Percentiles rank a stretch among this genome's conserved stretches.
Evolutionary conservation across 2,329 filamentous ascomycete genomes (phyloP).

Genomic region (Diaporthe vaccinii): DNA sequence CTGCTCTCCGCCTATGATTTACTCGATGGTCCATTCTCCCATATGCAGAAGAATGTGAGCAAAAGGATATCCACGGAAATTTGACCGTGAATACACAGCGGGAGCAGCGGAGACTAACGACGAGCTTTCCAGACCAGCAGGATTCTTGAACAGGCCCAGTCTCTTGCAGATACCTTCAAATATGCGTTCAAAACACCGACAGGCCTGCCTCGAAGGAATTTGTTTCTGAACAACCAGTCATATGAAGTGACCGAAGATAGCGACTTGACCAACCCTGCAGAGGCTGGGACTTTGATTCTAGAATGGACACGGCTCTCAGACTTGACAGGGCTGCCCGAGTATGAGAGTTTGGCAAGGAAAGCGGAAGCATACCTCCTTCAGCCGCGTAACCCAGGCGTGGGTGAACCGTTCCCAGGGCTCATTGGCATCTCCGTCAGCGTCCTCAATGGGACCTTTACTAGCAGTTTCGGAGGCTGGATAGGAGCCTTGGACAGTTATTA

Average conservation of each 20-base stretch:
- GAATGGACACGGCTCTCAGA: slow-evolving; percentile 32
- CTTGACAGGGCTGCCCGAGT: slow-evolving; percentile 19
- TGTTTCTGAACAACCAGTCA: slow-evolving; percentile 28
- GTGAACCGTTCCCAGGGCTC: slow-evolving; percentile 11
- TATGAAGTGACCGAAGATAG: slow-evolving; percentile 5
- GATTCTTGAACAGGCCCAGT: slow-evolving; percentile 23
- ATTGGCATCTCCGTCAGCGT: slow-evolving; percentile 8
- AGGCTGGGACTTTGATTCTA: slow-evolving; percentile 12
- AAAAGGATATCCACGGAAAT: fast-evolving
- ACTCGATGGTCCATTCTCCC: slow-evolving; percentile 15
- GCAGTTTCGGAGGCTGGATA: slow-evolving; percentile 27
- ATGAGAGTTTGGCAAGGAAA: slow-evolving; percentile 14
- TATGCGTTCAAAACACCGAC: slow-evolving; percentile 27
- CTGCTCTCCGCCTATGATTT: slow-evolving; percentile 15
- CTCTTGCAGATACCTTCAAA: slow-evolving; percentile 29
- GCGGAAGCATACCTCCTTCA: neutral
- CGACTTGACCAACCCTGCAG: slow-evolving; percentile 9
- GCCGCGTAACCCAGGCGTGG: slow-evolving; percentile 1
- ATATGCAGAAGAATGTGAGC: slow-evolving; percentile 7
- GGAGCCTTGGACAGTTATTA: slow-evolving; percentile 26
- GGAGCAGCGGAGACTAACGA: neutral
- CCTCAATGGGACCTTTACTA: slow-evolving; percentile 6
- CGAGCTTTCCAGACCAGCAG: neutral
- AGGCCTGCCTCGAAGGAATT: neutral
- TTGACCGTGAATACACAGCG: neutral